phyloP scores from a whole-genome alignment of 179 eudicot species.

The Vitellaria paradoxa region DNA sequence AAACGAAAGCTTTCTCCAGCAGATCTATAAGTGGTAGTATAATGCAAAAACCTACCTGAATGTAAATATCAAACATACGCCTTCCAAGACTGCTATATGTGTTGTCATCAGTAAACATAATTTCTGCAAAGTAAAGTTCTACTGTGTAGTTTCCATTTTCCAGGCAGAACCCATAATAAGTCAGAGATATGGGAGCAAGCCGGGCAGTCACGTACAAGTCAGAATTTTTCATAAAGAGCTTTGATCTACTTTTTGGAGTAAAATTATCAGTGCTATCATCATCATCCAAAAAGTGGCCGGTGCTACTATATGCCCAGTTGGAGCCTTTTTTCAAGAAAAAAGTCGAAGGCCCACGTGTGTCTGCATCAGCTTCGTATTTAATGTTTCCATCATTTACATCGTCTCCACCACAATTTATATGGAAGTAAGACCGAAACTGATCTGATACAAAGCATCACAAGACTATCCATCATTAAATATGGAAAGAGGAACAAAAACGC shows the following conservation, averaged over 20 bases:
- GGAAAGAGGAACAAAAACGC: background rate
- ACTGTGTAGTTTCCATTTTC: constrained; percentile 32
- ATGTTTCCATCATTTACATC: constrained; percentile 9
- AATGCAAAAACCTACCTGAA: constrained; percentile 30
- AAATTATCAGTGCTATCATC: background rate
- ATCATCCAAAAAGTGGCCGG: constrained; percentile 41
- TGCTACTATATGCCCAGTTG: constrained; percentile 44
- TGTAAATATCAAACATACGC: constrained; percentile 39
- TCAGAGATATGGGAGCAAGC: constrained; percentile 33
- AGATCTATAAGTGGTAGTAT: background rate
- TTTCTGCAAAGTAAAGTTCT: constrained; percentile 42
- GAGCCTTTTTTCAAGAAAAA: constrained; percentile 6
- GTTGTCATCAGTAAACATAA: constrained; percentile 30
- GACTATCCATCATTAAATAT: background rate
- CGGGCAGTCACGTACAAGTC: constrained; percentile 33
- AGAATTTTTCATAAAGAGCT: constrained; percentile 13
- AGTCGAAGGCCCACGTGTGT: constrained; percentile 16
- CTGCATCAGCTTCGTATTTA: constrained; percentile 22
- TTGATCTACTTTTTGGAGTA: constrained; percentile 11
- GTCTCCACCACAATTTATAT: constrained; percentile 42
- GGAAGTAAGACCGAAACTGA: constrained; percentile 12
- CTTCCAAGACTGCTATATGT: constrained; percentile 34
- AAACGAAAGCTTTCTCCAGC: background rate
- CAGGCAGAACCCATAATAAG: constrained; percentile 40
- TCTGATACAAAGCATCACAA: constrained; percentile 12